A percentile compares a stretch with the other conserved stretches of the same genome.
Evolutionary conservation across 2,329 filamentous ascomycete genomes (phyloP).

Genomic region (Aspergillus sp.): DNA sequence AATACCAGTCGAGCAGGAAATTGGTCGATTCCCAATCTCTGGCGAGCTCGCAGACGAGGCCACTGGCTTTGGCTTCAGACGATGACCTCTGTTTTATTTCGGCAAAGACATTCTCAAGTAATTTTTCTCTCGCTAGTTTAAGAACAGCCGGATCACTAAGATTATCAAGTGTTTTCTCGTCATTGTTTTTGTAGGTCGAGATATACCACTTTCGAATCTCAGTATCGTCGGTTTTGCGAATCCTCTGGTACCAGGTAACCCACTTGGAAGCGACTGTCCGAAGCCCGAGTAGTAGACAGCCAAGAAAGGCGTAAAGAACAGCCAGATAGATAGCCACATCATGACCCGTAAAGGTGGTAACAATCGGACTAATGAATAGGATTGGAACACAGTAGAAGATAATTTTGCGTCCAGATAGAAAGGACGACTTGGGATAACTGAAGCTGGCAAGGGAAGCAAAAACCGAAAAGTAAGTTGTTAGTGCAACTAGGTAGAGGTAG

Average conservation of each 20-base stretch:
- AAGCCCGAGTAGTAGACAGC: conserved; percentile 46
- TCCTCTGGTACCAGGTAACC: conserved; percentile 48
- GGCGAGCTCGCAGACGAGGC: conserved; percentile 45
- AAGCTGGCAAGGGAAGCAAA: conserved; percentile 50
- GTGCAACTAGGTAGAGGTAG: conserved; percentile 51
- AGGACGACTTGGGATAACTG: conserved; percentile 49
- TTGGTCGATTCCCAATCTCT: conserved; percentile 48
- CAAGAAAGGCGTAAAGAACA: conserved; percentile 49
- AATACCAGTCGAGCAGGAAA: conserved; percentile 51
- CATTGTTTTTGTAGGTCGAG: conserved; percentile 23
- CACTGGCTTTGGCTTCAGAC: conserved; percentile 37
- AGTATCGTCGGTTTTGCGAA: conserved; percentile 33
- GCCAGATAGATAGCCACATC: conserved; percentile 53
- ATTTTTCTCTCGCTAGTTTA: conserved; percentile 40
- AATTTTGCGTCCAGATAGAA: conserved; percentile 51
- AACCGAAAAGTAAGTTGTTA: conserved; percentile 54
- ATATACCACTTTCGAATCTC: conserved; percentile 38
- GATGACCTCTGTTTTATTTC: conserved; percentile 41
- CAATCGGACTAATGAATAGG: conserved; percentile 50
- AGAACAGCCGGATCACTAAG: conserved; percentile 46
- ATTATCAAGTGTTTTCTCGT: conserved; percentile 36
- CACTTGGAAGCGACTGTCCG: conserved; percentile 51
- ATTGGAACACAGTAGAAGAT: conserved; percentile 52
- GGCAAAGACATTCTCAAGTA: conserved; percentile 40
- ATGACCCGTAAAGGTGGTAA: conserved; percentile 48